Evolutionary conservation across 306 rosid genomes (phyloP).

Genomic region (Crataegus laevigata): DNA sequence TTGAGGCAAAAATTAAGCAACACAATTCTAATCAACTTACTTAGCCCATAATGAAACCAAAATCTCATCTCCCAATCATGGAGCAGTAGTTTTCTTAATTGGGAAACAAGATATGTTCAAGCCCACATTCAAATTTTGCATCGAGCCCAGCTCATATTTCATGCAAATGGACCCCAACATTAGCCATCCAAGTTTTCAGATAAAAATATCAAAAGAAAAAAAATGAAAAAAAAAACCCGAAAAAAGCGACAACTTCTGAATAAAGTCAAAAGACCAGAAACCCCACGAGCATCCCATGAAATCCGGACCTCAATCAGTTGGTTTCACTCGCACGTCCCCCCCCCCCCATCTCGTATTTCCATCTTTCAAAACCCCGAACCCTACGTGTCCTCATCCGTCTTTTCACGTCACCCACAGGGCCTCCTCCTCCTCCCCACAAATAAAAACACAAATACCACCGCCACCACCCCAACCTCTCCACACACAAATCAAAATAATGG

Average conservation of each 20-base stretch:
- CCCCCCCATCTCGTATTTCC: background rate
- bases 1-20: too few relatives aligned
- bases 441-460: background rate
- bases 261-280: background rate
- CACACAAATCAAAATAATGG: background rate
- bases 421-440: background rate
- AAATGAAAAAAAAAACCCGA: background rate
- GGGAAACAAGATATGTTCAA: background rate
- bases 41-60: too few relatives aligned
- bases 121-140: background rate
- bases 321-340: background rate
- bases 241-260: background rate
- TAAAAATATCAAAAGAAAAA: background rate
- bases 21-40: background rate
- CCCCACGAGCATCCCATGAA: background rate
- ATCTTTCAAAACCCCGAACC: background rate
- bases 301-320: background rate
- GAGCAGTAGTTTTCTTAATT: background rate
- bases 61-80: background rate
- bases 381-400: constrained; percentile 24
- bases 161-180: background rate
- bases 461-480: background rate
- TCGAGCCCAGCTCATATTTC: background rate
- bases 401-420: background rate
- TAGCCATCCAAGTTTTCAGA: background rate